Base-by-base conservation (phyloP, 1,284 basidiomycete genomes). In the Ceratorhiza oryzae-sativae region DNA sequence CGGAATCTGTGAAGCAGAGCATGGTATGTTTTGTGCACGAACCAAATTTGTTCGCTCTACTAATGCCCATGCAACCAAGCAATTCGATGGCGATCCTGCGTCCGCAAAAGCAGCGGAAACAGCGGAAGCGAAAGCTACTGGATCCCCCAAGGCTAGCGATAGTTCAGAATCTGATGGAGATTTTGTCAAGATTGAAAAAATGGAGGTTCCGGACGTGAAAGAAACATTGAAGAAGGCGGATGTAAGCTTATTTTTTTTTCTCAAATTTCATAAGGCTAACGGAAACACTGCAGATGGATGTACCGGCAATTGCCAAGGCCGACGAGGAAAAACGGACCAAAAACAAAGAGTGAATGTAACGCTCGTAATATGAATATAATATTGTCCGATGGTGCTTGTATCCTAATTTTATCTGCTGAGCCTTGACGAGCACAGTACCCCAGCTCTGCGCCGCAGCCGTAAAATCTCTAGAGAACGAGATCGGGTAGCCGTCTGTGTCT, bases 21-120 rank as follows among this genome's bases (percentile, higher is more conserved):
- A 25, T 70, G 15, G 65, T 70, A 39, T 39, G 36, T 39, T 39
- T 39, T 6, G 36, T 39, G 36, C 36, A n/a, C n/a, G 42, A 18
- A 18, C n/a, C 15, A 34, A 58, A 51, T 36, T 55, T 9, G 4
- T 45, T 41, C 12, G 39, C 20, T 18, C 12, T n/a, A 15, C 15
- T 18, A 23, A 13, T 8, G 32, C 25, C 3, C 18, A 55, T 42
- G 15, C 23, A 41, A 70, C 13, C 10, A 3, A 70, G 65, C 56
- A 70, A 45, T 49, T 30, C 13, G 65, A 70, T 18, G 51, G 51
- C n/a, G 65, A 70, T n/a, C 65, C 65, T n/a, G 53, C 65, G 2
- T 45, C 53, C 15, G 65, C 65, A 12, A 70, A 70, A 58, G 51
- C 65, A 15, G 51, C 53, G 30, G 65, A 70, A 58, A 39, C 65